phyloP scores from a whole-genome alignment of 495 filamentous ascomycete genomes.

The Bacidia gigantensis region DNA sequence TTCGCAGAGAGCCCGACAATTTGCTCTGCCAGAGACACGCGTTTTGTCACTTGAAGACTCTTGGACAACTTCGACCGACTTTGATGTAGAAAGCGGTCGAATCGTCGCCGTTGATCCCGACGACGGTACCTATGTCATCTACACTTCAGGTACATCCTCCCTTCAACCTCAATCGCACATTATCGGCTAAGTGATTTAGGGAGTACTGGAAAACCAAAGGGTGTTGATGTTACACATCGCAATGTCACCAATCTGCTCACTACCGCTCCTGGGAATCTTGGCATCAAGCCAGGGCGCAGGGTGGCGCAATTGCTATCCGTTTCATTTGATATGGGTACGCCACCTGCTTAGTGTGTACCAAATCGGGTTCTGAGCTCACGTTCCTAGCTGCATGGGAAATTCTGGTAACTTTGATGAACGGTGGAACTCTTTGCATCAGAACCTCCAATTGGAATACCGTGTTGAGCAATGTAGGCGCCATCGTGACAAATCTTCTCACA shows the following conservation, averaged over 20 bases:
- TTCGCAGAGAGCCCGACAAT: constrained; percentile 1
- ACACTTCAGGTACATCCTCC: constrained; percentile 24
- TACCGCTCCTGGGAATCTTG: constrained; percentile 22
- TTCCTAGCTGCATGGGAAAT: too few relatives aligned
- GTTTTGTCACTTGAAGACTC: too few relatives aligned
- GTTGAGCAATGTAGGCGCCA: too few relatives aligned
- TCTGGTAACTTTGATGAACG: too few relatives aligned
- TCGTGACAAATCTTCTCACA: too few relatives aligned
- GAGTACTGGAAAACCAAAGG: constrained; percentile 29
- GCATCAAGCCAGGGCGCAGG: constrained; percentile 24
- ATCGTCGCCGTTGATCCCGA: constrained; percentile 15
- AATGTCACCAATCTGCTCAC: constrained; percentile 24
- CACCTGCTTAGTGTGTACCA: too few relatives aligned
- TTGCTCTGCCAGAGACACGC: too few relatives aligned
- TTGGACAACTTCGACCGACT: too few relatives aligned
- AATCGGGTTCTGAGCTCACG: too few relatives aligned
- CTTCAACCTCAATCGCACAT: not conserved
- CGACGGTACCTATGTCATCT: constrained; percentile 29
- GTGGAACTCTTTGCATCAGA: too few relatives aligned
- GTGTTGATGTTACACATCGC: constrained; percentile 26
- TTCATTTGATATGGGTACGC: constrained; percentile 29
- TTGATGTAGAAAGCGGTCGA: too few relatives aligned
- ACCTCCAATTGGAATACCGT: too few relatives aligned
- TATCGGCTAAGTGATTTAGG: not conserved
- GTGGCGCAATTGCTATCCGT: constrained; percentile 27